Base-by-base conservation (phyloP, 139 green algal species). In the Yamagishiella unicocca region DNA sequence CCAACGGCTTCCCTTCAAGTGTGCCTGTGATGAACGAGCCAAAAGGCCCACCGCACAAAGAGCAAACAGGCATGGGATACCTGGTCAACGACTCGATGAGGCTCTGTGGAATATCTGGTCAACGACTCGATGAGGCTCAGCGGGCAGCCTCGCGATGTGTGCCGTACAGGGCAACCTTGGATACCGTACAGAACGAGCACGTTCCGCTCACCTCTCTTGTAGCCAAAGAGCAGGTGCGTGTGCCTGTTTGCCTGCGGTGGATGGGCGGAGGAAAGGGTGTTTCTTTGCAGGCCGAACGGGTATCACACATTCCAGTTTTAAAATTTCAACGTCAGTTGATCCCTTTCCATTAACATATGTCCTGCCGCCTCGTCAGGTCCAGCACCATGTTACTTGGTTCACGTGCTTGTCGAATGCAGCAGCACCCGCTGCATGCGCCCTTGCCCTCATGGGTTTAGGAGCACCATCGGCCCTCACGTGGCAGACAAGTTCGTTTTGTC, bases 1-100 rank as follows among this genome's bases (percentile, higher is more conserved):
- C 35, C 43, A 86, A 35, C 33, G 80, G 43, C 80, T 86, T 86
- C 1, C 21, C 64, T 6, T 86, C 80, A 62, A 86, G 64, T 0
- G 31, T 37, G 45, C 80, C 80, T 86, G 64, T 5, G 55, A 25
- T 58, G 50, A 12, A 17, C 50, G 17, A 25, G 50, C 50, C 12
- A 17, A 58, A 58, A 21, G n/a, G 4, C 8, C 64, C 8, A 54
- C 37, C 10, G 4, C 4, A 55, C 9, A 7, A 50, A 75, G 35
- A 29, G 33, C 19, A 46, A 75, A 21, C 14, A 10, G 40, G n/a
- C 17, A 10, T 22, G 17, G n/a, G 19, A 35, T 9, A 35, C 19
- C 27, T 67, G 6, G 6, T 29, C 58, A 67, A 17, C 17, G 12
- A 58, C n/a, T 58, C 50, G 50, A 58, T 17, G 50, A 58, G 50